Evolutionary conservation across 225 moss, liverwort and hornwort genomes (phyloP), one percentile per base, ranked within the genome.

Genomic region (Climacium dendroides): DNA sequence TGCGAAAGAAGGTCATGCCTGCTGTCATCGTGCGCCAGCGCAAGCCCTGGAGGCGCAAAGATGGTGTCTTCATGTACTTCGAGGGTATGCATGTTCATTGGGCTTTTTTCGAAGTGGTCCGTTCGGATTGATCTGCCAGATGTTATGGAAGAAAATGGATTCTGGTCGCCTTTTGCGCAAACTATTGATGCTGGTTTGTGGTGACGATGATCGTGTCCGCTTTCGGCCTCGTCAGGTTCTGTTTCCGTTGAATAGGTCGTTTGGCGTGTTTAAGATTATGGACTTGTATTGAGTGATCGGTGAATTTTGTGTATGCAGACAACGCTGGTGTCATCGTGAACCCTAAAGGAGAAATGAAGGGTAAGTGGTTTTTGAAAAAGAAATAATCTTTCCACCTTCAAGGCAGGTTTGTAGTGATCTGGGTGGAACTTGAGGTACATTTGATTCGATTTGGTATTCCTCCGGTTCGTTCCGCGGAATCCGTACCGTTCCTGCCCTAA

Each of bases 311-410:
- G 1, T 61, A 45, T 80, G 91, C 97, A 97, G 96, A 97, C 57
- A 96, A 96, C 62, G 96, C 97, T 4, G 96, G 97, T 86, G 97
- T 97, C 25, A 97, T 95, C 55, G 97, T 97, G 35, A 96, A 97
- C 81, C 96, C 96, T 6, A 97, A 97, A 86, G 96, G 96, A 87
- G 96, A 96, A 88, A 96, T 97, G 97, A 97, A 97, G 91, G 97
- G 97, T 95, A 76, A 87, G 89, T 32, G 10, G 30, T 19, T 4
- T 55, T 83, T 6, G 59, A 13, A 13, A 5, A 43, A 5, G 15
- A 19, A 1, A 11, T 1, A 52, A 15, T 10, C 16, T 37, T 13
- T n/a, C 16, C 9, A 25, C 4, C 25, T 77, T n/a, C 10, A 6
- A 25, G 15, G 24, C 16, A 25, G 54, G n/a, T 13, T 37, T 59